These are phyloP conservation scores for Ceriops tagal DNA, from an alignment of 345 rosid genomes.

Conservation along the genomic window DNA sequence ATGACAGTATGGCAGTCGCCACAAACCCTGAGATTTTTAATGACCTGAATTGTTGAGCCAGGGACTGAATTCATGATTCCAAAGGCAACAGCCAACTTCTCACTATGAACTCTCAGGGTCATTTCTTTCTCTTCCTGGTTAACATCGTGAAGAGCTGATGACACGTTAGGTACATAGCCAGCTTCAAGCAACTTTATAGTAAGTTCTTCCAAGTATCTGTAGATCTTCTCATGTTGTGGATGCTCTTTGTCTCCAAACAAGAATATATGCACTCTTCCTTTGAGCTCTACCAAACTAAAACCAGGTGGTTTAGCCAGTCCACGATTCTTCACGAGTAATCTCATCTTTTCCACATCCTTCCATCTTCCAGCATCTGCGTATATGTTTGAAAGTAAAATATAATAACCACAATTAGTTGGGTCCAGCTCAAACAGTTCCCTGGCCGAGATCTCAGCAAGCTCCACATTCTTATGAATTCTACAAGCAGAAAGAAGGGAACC, in stretches of 20 bases:
- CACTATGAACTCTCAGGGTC: conserved; percentile 68
- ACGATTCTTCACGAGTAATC: conserved; percentile 50
- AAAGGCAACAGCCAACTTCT: conserved; percentile 83
- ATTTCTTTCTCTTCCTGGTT: conserved; percentile 82
- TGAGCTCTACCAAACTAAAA: conserved; percentile 73
- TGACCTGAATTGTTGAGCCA: conserved; percentile 58
- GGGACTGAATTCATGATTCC: conserved; percentile 73
- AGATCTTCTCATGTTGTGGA: conserved; percentile 59
- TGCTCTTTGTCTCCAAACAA: conserved; percentile 79
- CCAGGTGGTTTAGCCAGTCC: conserved; percentile 73
- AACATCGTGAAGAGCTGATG: conserved; percentile 63
- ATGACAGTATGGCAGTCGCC: conserved; percentile 74
- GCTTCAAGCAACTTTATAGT: conserved; percentile 50
- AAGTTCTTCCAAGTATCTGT: conserved; percentile 47
- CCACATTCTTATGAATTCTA: conserved; percentile 77
- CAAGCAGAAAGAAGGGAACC: conserved; percentile 91
- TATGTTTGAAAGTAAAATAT: conserved; percentile 70
- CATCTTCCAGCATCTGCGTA: conserved; percentile 90
- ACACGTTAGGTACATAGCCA: conserved; percentile 68
- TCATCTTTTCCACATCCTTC: conserved; percentile 74
- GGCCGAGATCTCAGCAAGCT: conserved; percentile 73
- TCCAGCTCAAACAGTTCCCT: conserved; percentile 59
- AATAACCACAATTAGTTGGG: conserved; percentile 67
- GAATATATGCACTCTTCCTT: conserved; percentile 69
- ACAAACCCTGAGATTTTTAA: conserved; percentile 85